Conservation (phyloP, 495 filamentous ascomycete genomes). For the Hyaloscypha finlandica region DNA sequence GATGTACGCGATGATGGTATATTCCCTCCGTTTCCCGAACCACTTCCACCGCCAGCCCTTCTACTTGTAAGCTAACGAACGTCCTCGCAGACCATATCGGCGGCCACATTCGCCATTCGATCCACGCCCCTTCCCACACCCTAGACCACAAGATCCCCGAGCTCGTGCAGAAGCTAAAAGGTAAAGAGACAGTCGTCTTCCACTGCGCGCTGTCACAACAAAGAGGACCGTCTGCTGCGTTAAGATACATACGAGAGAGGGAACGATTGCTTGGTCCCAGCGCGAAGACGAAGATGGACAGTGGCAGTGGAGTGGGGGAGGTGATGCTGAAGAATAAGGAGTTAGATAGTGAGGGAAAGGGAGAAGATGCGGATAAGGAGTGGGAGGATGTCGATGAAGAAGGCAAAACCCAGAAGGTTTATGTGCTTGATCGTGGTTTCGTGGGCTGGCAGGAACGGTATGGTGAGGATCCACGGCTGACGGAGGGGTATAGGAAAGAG, state of each 20-base stretch:
- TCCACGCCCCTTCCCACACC: conserved; percentile 70
- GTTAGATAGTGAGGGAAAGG: conserved; percentile 43
- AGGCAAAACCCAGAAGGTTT: conserved; percentile 62
- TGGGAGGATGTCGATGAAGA: conserved; percentile 31
- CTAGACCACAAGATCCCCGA: conserved; percentile 79
- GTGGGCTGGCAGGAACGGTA: conserved; percentile 89
- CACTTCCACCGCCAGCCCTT: not conserved
- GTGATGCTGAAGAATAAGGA: conserved; percentile 24
- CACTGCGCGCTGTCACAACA: conserved; percentile 95
- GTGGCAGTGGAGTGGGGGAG: conserved; percentile 21
- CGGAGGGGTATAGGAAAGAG: conserved; percentile 82
- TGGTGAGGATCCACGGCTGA: conserved; percentile 77
- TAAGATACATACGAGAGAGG: conserved; percentile 67
- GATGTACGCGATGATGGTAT: conserved; percentile 86
- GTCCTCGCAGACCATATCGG: conserved; percentile 74
- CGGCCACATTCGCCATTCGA: conserved; percentile 80
- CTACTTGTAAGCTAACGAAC: not conserved
- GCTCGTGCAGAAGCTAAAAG: conserved; percentile 73
- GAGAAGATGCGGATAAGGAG: conserved; percentile 34
- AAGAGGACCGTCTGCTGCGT: conserved; percentile 71
- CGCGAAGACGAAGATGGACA: conserved; percentile 21
- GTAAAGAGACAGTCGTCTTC: conserved; percentile 85
- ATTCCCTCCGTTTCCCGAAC: conserved; percentile 10
- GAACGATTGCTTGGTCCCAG: conserved; percentile 44
- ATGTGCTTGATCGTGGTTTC: conserved; percentile 84